Conservation (phyloP, 768 basidiomycete species). For the Pulveroboletus sp. region DNA sequence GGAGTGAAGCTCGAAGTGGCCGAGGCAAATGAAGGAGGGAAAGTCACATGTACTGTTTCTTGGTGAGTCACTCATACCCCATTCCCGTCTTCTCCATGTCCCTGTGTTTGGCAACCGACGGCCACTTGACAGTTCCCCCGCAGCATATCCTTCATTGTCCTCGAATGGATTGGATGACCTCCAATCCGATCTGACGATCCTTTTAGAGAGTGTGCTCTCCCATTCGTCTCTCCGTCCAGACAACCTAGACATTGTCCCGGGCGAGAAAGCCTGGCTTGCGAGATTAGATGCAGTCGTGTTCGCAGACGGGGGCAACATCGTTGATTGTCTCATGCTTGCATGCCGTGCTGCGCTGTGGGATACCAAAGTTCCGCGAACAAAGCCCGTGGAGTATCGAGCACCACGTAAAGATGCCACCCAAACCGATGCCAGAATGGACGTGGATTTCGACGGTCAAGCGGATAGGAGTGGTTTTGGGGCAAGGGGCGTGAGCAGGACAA, state of each 20-base stretch:
- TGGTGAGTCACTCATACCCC: constrained; percentile 45
- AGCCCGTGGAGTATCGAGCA: no score
- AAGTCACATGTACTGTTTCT: constrained; percentile 63
- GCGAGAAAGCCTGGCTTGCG: constrained; percentile 70
- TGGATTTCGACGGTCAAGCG: constrained; percentile 34
- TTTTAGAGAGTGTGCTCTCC: constrained; percentile 60
- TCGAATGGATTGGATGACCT: constrained; percentile 66
- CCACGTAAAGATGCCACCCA: constrained; percentile 13
- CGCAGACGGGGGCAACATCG: constrained; percentile 40
- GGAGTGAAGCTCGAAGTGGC: constrained; percentile 81
- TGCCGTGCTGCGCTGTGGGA: constrained; percentile 78
- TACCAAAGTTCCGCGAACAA: constrained; percentile 70
- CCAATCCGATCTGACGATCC: constrained; percentile 51
- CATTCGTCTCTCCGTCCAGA: constrained; percentile 60
- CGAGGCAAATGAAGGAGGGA: constrained; percentile 44
- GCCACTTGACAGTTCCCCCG: constrained; percentile 57
- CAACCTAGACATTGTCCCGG: constrained; percentile 57
- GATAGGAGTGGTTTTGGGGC: constrained; percentile 54
- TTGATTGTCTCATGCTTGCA: constrained; percentile 77
- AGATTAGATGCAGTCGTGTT: constrained; percentile 34
- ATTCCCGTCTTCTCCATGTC: no score
- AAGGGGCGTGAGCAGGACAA: constrained; percentile 41
- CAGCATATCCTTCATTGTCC: constrained; percentile 70
- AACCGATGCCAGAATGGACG: constrained; percentile 39
- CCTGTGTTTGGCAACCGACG: constrained; percentile 12